phyloP scores from a whole-genome alignment of 768 basidiomycete genomes.

The Leucocoprinus leucothites region DNA sequence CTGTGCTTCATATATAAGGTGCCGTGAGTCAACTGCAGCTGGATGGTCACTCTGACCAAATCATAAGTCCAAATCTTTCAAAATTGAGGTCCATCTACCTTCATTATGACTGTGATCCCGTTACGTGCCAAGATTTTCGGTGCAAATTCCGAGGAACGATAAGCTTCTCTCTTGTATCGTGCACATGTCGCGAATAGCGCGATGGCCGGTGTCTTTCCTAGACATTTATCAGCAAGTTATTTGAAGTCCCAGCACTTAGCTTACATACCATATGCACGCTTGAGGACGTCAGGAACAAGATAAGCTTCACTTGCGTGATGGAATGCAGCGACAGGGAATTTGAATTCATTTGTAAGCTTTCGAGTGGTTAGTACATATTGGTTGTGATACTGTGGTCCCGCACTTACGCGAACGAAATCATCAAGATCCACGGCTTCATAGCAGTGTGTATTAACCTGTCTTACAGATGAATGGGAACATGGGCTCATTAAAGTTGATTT shows the following conservation, averaged over 20 bases:
- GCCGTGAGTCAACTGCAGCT: conserved; percentile 56
- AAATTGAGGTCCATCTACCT: conserved; percentile 38
- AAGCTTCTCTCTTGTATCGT: conserved; percentile 80
- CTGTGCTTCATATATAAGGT: conserved; percentile 81
- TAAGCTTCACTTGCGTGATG: conserved; percentile 84
- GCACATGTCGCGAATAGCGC: conserved; percentile 67
- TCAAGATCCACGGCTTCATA: conserved; percentile 69
- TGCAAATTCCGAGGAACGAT: conserved; percentile 77
- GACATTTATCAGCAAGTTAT: conserved; percentile 17
- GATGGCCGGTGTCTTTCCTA: conserved; percentile 68
- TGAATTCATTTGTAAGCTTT: conserved; percentile 81
- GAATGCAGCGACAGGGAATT: conserved; percentile 73
- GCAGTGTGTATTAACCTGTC: conserved; percentile 53
- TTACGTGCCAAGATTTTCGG: conserved; percentile 68
- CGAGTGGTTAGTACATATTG: conserved; percentile 16
- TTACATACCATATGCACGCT: conserved; percentile 53
- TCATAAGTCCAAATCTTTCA: not conserved
- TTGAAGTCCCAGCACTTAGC: conserved; percentile 1
- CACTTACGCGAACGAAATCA: conserved; percentile 62
- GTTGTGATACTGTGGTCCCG: not conserved
- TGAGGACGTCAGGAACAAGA: conserved; percentile 75
- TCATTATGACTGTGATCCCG: conserved; percentile 71
- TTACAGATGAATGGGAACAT: not conserved
- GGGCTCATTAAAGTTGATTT: not conserved
- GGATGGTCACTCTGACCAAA: conserved; percentile 61